phyloP scores from a whole-genome alignment of 257 asterid species.

The Solanum megistacrolobum region DNA sequence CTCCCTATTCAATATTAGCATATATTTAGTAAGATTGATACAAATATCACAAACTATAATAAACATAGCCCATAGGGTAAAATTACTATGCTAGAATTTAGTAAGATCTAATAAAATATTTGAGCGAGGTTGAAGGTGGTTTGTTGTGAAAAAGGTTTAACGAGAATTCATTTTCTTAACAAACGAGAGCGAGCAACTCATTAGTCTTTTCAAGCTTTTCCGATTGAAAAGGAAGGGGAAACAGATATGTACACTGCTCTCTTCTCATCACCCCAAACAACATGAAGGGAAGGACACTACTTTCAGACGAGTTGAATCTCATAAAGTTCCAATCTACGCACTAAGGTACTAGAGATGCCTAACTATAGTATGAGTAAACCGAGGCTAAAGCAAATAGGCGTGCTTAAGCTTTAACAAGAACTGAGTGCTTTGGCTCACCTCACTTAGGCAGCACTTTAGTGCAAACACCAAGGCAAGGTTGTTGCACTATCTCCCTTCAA shows the following conservation, averaged over 20 bases:
- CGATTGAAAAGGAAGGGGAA: neutral
- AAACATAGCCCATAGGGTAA: neutral
- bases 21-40: neutral
- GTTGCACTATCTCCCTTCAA: neutral
- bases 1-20: neutral
- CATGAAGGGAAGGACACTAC: neutral
- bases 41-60: no score
- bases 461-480: neutral
- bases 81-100: neutral
- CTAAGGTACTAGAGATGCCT: neutral
- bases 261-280: neutral
- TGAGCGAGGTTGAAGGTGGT: neutral
- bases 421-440: neutral
- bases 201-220: neutral
- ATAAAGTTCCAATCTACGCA: neutral
- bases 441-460: neutral
- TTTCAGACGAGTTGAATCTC: neutral
- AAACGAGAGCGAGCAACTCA: neutral
- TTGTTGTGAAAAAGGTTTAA: neutral
- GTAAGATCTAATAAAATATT: neutral
- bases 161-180: neutral
- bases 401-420: neutral
- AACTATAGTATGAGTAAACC: neutral
- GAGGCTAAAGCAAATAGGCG: neutral
- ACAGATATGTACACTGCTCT: neutral